These are phyloP conservation scores for Rhododendron simsii DNA, from an alignment of 148 eudicot species.

Conservation along the genomic window DNA sequence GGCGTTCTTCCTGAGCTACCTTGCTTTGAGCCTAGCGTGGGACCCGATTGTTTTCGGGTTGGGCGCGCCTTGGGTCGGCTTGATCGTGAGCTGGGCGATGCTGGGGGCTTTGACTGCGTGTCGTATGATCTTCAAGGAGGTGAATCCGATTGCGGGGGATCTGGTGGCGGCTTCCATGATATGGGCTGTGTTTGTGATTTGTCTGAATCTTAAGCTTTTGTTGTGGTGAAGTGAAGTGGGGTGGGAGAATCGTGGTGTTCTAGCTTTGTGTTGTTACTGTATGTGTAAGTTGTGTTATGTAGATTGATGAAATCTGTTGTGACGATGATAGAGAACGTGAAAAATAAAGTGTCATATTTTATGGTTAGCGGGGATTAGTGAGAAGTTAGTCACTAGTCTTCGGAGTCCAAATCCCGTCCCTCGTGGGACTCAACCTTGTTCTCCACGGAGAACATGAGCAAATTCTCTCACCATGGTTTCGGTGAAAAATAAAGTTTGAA, in stretches of 20 bases:
- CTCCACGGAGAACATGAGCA: too few relatives aligned
- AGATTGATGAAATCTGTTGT: neutral
- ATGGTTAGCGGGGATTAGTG: too few relatives aligned
- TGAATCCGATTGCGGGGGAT: conserved; percentile 62
- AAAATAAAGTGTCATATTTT: neutral
- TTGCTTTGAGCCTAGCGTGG: conserved; percentile 68
- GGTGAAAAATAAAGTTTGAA: neutral
- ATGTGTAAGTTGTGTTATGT: neutral
- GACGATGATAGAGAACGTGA: neutral
- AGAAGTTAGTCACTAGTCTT: too few relatives aligned
- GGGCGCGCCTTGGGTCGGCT: conserved; percentile 46
- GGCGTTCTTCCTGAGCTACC: conserved; percentile 41
- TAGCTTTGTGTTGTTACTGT: neutral
- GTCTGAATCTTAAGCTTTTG: conserved; percentile 57
- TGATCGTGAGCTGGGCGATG: conserved; percentile 44
- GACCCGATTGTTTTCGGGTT: conserved; percentile 52
- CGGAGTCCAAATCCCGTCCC: too few relatives aligned
- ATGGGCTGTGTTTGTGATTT: conserved; percentile 59
- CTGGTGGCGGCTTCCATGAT: conserved; percentile 62
- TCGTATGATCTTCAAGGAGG: conserved; percentile 34
- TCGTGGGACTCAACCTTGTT: too few relatives aligned
- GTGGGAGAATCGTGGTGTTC: neutral
- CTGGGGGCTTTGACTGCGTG: conserved; percentile 48
- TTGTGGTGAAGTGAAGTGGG: conserved; percentile 15
- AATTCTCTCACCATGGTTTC: too few relatives aligned